Evolutionary conservation across 192 early-diverging fungal species (phyloP).

Genomic region (Backusella westeae): DNA sequence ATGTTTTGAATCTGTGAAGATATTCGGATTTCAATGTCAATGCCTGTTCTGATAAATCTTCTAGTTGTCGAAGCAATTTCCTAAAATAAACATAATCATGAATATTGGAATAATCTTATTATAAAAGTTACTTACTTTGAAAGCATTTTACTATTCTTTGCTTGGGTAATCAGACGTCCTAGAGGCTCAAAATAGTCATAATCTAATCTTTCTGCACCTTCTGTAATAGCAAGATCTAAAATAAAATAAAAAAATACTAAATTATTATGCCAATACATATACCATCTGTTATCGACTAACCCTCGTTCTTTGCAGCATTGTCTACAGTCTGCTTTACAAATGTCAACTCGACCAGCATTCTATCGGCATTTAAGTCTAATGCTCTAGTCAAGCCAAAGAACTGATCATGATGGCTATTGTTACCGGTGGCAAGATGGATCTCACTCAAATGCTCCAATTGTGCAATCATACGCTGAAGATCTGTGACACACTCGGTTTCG

Average conservation of each 20-base stretch:
- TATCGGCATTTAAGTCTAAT: slow-evolving; percentile 64
- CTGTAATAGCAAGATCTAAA: slow-evolving; percentile 32
- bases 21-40: slow-evolving; percentile 44
- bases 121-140: slow-evolving; percentile 40
- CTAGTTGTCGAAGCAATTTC: slow-evolving; percentile 62
- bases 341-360: slow-evolving; percentile 54
- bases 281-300: slow-evolving; percentile 14
- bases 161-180: slow-evolving; percentile 36
- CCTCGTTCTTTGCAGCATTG: slow-evolving; percentile 32
- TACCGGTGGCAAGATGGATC: slow-evolving; percentile 46
- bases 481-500: slow-evolving; percentile 59
- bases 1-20: slow-evolving; percentile 43
- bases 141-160: slow-evolving; percentile 52
- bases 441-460: slow-evolving; percentile 68
- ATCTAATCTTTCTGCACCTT: slow-evolving; percentile 41
- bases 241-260: slow-evolving; percentile 14
- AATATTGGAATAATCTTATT: neutral
- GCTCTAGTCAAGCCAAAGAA: slow-evolving; percentile 46
- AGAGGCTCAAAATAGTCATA: slow-evolving; percentile 47
- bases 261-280: neutral
- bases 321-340: slow-evolving; percentile 40
- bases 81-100: slow-evolving; percentile 21
- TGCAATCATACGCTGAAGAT: slow-evolving; percentile 64
- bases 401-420: slow-evolving; percentile 50
- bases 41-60: slow-evolving; percentile 52